Evolutionary conservation across 2,329 filamentous ascomycete genomes (phyloP).

Genomic region (Neobulgaria alba): DNA sequence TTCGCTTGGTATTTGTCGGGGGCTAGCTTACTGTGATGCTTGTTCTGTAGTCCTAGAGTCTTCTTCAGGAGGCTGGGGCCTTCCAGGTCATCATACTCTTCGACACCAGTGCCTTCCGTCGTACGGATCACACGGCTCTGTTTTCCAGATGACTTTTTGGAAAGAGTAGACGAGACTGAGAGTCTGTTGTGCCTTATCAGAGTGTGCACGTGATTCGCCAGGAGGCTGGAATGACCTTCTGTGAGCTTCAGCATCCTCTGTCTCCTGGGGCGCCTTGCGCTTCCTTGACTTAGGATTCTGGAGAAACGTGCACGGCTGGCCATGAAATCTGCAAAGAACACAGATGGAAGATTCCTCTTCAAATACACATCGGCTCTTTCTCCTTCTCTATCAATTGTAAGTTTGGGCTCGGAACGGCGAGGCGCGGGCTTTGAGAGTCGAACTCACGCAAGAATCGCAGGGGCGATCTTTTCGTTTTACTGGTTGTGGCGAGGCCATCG

Average conservation of each 20-base stretch:
- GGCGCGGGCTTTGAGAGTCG: background rate
- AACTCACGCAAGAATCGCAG: constrained; percentile 45
- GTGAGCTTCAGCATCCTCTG: constrained; percentile 16
- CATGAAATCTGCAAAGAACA: constrained; percentile 66
- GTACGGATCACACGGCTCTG: constrained; percentile 49
- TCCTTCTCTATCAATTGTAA: constrained; percentile 22
- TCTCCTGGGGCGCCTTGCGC: constrained; percentile 60
- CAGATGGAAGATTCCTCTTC: constrained; percentile 65
- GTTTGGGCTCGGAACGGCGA: background rate
- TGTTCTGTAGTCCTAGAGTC: constrained; percentile 66
- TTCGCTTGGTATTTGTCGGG: no score
- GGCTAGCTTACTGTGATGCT: constrained; percentile 69
- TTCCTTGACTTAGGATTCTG: constrained; percentile 69
- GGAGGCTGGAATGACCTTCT: constrained; percentile 17
- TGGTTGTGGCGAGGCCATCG: constrained; percentile 60
- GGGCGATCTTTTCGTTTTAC: constrained; percentile 68
- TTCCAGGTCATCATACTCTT: constrained; percentile 61
- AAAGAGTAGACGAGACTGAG: constrained; percentile 41
- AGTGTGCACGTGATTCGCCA: constrained; percentile 11
- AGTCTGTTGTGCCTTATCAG: constrained; percentile 39
- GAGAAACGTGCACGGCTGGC: constrained; percentile 67
- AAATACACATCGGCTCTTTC: constrained; percentile 52
- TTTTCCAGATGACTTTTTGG: constrained; percentile 33
- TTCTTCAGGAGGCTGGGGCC: constrained; percentile 56
- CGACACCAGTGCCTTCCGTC: constrained; percentile 53